Evolutionary conservation across 2,329 filamentous ascomycete genomes (phyloP).

Genomic region (Exserohilum rostratum): DNA sequence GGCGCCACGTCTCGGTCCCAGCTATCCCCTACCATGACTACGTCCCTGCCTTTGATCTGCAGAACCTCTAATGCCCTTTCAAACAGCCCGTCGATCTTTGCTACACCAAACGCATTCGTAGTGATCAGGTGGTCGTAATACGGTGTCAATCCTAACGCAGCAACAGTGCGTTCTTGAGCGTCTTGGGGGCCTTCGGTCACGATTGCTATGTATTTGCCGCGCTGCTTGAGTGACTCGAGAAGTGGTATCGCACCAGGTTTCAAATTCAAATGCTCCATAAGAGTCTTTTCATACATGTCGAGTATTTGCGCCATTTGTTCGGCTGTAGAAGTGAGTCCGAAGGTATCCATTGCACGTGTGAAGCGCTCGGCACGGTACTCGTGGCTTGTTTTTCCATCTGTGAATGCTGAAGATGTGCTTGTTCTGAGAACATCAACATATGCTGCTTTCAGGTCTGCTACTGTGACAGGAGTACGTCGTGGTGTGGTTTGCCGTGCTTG

Average conservation of each 20-base stretch:
- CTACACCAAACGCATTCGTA: slow-evolving; percentile 39
- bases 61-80: slow-evolving; percentile 17
- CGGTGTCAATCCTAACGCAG: slow-evolving; percentile 36
- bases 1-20: slow-evolving; percentile 5
- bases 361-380: slow-evolving; percentile 54
- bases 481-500: background rate
- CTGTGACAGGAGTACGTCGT: background rate
- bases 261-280: background rate
- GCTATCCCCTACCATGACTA: slow-evolving; percentile 17
- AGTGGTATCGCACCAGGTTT: background rate
- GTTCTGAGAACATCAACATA: slow-evolving; percentile 46
- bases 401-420: slow-evolving; percentile 51
- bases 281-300: background rate
- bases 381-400: slow-evolving; percentile 53
- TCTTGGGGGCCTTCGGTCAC: slow-evolving; percentile 58
- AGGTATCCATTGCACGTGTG: background rate
- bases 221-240: slow-evolving; percentile 12
- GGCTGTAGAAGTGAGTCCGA: background rate
- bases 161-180: slow-evolving; percentile 54
- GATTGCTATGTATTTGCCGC: slow-evolving; percentile 49
- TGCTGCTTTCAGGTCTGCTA: slow-evolving; percentile 20
- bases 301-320: background rate
- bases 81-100: slow-evolving; percentile 35
- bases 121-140: slow-evolving; percentile 44
- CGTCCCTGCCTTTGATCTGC: slow-evolving; percentile 2